A percentile compares a stretch with the other conserved stretches of the same genome.
phyloP scores from a whole-genome alignment of 441 rosid genomes.

The Populus hybrid region DNA sequence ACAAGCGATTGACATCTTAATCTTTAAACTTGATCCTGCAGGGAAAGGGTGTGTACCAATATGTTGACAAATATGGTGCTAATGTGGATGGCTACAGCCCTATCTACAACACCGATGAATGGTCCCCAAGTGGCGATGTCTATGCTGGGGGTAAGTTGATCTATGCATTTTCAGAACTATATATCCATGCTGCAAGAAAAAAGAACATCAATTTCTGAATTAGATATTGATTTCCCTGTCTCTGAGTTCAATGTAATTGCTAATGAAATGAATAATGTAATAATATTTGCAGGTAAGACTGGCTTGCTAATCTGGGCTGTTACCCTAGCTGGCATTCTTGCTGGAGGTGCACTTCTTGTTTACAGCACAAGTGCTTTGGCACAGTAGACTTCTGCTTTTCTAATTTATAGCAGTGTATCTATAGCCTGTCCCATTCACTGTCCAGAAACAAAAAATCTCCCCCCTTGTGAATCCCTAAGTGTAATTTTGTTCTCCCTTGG shows the following conservation, averaged over 20 bases:
- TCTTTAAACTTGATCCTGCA: slow-evolving; percentile 19
- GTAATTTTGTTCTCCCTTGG: not conserved
- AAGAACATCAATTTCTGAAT: not conserved
- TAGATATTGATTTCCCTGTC: not conserved
- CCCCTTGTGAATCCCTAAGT: not conserved
- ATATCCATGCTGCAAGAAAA: not conserved
- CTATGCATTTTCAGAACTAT: not conserved
- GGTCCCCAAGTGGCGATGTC: slow-evolving; percentile 82
- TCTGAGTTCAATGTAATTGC: not conserved
- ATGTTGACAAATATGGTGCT: slow-evolving; percentile 92
- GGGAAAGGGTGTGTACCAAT: slow-evolving; percentile 98
- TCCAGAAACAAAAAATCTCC: not conserved
- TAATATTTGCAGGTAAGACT: slow-evolving; percentile 44
- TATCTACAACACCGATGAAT: slow-evolving; percentile 58
- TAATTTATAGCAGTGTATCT: not conserved
- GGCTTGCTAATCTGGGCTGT: slow-evolving; percentile 96
- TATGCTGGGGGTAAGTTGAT: slow-evolving; percentile 63
- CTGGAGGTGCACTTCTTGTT: slow-evolving; percentile 89
- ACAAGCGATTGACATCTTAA: not conserved
- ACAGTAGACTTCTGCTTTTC: slow-evolving; percentile 34
- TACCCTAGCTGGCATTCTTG: slow-evolving; percentile 72
- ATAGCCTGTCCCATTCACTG: not conserved
- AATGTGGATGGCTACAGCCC: slow-evolving; percentile 94
- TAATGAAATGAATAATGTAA: not conserved
- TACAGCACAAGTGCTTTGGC: slow-evolving; percentile 94